Base-by-base conservation (phyloP, 1,284 basidiomycete species). In the Cryptococcus maquisensis region DNA sequence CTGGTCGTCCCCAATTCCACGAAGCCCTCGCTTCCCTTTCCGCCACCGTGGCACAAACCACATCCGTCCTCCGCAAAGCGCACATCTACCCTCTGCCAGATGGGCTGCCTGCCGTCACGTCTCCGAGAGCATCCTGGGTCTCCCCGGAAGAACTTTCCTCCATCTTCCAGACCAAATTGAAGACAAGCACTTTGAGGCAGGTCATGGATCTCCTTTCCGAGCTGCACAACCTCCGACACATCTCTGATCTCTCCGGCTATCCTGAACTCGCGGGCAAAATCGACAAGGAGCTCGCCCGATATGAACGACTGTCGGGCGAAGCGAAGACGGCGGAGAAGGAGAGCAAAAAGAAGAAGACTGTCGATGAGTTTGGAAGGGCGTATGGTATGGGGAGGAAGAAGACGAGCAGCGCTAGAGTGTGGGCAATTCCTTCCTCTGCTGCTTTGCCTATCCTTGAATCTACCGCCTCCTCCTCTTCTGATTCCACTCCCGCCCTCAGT, bases 331-430 rank as follows among this genome's bases (percentile, higher is more conserved):
- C 32, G 35, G 45, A 52, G 28, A 40, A 42, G 13, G 79, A 84
- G 71, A 84, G 83, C 65, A 81, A 80, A 37, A 78, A 81, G 45
- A 75, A 86, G 23, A n/a, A 79, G 80, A 20, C 47, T 50, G 45
- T 89, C 53, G 92, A 95, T 70, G 78, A 81, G 48, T 81, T 81
- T 51, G 90, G 90, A 16, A 80, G 92, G 52, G 85, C 85, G n/a
- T 90, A 90, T 71, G 87, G 87, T 0, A 71, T 87, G 40, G 92
- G 93, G 24, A 83, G 84, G 75, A 83, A 91, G 65, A 96, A 96
- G 77, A 89, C 88, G 54, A 88, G 87, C 65, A 80, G 85, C 2
- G 90, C 92, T 21, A 82, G 91, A 46, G 92, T 94, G 2, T 98
- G 95, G 94, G 86, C 97, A 77, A 87, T 97, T 51, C 86, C 87